These are phyloP conservation scores for Calycina marina DNA, from an alignment of 2,329 filamentous ascomycete species.

Conservation along the genomic window DNA sequence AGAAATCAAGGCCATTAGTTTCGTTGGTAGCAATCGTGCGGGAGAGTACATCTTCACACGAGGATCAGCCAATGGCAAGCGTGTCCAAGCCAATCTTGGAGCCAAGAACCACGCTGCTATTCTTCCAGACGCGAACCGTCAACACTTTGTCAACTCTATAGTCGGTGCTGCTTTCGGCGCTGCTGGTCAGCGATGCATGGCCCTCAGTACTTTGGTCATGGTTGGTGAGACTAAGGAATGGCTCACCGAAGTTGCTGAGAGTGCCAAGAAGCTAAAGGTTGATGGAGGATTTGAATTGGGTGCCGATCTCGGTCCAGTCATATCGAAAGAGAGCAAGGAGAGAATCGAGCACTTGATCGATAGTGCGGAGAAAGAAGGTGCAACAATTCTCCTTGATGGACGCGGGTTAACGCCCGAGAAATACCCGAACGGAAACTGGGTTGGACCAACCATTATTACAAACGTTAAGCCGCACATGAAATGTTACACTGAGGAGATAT, in stretches of 20 bases:
- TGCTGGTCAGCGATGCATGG: slow-evolving; percentile 78
- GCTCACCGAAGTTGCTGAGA: slow-evolving; percentile 63
- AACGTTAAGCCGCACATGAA: slow-evolving; percentile 69
- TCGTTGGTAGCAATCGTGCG: slow-evolving; percentile 77
- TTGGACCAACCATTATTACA: slow-evolving; percentile 70
- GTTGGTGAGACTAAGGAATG: slow-evolving; percentile 76
- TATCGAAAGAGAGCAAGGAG: slow-evolving; percentile 63
- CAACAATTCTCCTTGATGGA: slow-evolving; percentile 70
- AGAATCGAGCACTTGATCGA: slow-evolving; percentile 65
- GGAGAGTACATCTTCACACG: slow-evolving; percentile 75
- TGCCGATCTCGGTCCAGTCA: slow-evolving; percentile 69
- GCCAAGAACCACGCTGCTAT: slow-evolving; percentile 83
- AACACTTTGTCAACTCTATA: slow-evolving; percentile 74
- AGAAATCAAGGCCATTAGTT: slow-evolving; percentile 72
- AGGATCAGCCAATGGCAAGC: slow-evolving; percentile 73
- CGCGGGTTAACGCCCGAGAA: slow-evolving; percentile 60
- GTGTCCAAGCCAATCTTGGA: slow-evolving; percentile 75
- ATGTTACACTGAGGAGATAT: slow-evolving; percentile 78
- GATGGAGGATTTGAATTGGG: slow-evolving; percentile 72
- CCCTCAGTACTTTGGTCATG: slow-evolving; percentile 68
- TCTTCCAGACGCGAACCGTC: slow-evolving; percentile 78
- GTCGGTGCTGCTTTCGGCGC: slow-evolving; percentile 74
- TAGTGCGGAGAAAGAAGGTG: slow-evolving; percentile 66
- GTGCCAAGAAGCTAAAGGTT: slow-evolving; percentile 57
- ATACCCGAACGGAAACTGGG: slow-evolving; percentile 76